Percentiles rank a stretch among this genome's conserved stretches.
phyloP scores from a whole-genome alignment of 768 basidiomycete species.

The Zangia roseola region DNA sequence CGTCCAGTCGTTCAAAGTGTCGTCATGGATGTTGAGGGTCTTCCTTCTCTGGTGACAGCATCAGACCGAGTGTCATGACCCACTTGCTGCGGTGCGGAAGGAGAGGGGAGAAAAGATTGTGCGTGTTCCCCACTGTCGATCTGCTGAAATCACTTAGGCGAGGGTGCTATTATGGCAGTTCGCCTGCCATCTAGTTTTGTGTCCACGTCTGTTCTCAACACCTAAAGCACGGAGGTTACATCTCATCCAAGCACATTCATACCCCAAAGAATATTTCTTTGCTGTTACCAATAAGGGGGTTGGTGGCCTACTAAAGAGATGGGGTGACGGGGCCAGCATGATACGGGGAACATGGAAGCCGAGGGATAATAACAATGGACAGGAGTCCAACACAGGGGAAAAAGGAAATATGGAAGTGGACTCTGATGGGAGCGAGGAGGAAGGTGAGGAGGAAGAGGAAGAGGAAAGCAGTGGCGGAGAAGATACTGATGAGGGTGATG shows the following conservation, averaged over 20 bases:
- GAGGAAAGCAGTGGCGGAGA: slow-evolving; percentile 15
- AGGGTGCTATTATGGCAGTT: slow-evolving; percentile 51
- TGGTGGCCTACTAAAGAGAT: slow-evolving; percentile 71
- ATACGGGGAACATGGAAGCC: slow-evolving; percentile 71
- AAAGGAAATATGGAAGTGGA: slow-evolving; percentile 26
- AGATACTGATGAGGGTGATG: slow-evolving; percentile 21
- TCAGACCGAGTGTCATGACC: slow-evolving; percentile 87
- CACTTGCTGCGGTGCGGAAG: slow-evolving; percentile 70
- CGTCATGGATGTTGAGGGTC: slow-evolving; percentile 4
- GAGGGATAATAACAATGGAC: slow-evolving; percentile 30
- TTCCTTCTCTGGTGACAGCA: slow-evolving; percentile 44
- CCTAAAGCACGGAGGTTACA: slow-evolving; percentile 80
- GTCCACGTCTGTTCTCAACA: slow-evolving; percentile 59
- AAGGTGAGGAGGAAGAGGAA: slow-evolving; percentile 14
- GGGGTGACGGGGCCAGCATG: slow-evolving; percentile 85
- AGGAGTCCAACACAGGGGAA: slow-evolving; percentile 8
- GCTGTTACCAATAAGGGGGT: slow-evolving; percentile 90
- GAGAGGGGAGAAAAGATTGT: slow-evolving; percentile 88
- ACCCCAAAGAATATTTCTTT: slow-evolving; percentile 90
- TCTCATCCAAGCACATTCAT: slow-evolving; percentile 77
- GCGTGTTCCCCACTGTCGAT: slow-evolving; percentile 18
- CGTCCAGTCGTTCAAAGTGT: neutral
- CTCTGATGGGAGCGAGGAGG: slow-evolving; percentile 17
- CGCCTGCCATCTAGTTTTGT: slow-evolving; percentile 68
- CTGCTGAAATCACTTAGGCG: slow-evolving; percentile 1